Percentiles rank a stretch among this genome's conserved stretches.
phyloP scores from a whole-genome alignment of 768 basidiomycete genomes.

The Obba rivulosa region DNA sequence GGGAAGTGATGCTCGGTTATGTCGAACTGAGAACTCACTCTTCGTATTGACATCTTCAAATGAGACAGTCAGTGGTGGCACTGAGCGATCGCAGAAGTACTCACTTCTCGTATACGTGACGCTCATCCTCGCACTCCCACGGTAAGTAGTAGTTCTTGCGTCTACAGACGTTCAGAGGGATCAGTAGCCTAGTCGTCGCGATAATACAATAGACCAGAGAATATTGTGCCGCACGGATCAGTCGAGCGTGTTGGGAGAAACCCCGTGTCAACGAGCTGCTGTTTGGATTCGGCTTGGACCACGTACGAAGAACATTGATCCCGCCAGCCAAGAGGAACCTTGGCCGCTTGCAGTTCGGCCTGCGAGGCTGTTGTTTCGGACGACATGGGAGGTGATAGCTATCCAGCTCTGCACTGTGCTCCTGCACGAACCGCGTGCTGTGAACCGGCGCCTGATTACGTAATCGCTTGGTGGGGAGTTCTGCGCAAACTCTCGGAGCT shows the following conservation, averaged over 20 bases:
- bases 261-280: background rate
- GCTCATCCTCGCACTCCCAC: slow-evolving; percentile 93
- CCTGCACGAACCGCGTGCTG: too few species aligned
- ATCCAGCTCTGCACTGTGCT: too few species aligned
- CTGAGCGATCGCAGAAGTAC: slow-evolving; percentile 20
- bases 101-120: slow-evolving; percentile 82
- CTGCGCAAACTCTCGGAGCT: too few species aligned
- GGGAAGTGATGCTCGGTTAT: background rate
- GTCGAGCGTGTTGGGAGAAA: too few species aligned
- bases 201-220: background rate
- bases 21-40: slow-evolving; percentile 47
- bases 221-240: too few species aligned
- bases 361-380: slow-evolving; percentile 79
- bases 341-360: slow-evolving; percentile 68
- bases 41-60: slow-evolving; percentile 83
- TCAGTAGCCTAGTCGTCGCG: slow-evolving; percentile 52
- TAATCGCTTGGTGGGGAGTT: too few species aligned
- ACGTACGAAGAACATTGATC: slow-evolving; percentile 90
- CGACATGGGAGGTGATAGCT: slow-evolving; percentile 41
- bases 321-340: slow-evolving; percentile 78
- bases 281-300: background rate
- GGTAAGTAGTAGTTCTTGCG: slow-evolving; percentile 71
- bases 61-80: background rate
- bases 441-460: too few species aligned
- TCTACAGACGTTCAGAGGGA: slow-evolving; percentile 86